Conservation (phyloP, 371 early-diverging fungal genomes). For the Zancudomyces culisetae region DNA sequence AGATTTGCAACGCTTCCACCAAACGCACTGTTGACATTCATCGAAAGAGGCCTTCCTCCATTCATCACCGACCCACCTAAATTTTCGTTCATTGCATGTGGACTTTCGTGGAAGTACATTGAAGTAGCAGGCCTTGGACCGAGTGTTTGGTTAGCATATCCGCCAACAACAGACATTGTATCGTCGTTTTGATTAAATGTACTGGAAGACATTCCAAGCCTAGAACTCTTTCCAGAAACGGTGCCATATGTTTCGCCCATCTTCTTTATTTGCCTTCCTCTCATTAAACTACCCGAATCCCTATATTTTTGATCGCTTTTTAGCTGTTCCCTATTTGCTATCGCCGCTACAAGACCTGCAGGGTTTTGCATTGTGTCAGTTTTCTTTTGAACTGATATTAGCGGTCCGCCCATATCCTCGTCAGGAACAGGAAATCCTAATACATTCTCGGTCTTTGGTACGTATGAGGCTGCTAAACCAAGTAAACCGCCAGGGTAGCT, state of each 20-base stretch:
- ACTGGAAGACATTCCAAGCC: background rate
- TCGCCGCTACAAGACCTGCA: conserved; percentile 23
- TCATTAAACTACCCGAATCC: conserved; percentile 25
- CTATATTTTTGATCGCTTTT: conserved; percentile 26
- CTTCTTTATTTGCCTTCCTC: conserved; percentile 18
- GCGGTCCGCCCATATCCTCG: background rate
- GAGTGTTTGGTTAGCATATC: background rate
- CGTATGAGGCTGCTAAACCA: background rate
- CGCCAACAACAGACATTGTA: conserved; percentile 10
- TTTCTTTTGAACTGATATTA: background rate
- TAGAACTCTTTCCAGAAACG: background rate
- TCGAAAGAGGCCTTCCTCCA: background rate
- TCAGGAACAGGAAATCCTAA: background rate
- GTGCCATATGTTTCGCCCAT: background rate
- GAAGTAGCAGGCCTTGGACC: background rate
- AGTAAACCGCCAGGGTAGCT: background rate
- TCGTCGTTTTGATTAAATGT: conserved; percentile 7
- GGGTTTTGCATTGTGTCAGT: conserved; percentile 8
- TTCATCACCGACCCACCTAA: background rate
- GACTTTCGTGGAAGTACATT: background rate
- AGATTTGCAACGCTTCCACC: background rate
- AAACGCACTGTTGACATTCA: background rate
- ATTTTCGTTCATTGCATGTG: background rate
- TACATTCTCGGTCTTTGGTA: background rate
- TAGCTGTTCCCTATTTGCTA: conserved; percentile 26